Evolutionary conservation across 164 flowering plant genomes (phyloP), one percentile per base, ranked within the genome.

Genomic region (Platanus orientalis): DNA sequence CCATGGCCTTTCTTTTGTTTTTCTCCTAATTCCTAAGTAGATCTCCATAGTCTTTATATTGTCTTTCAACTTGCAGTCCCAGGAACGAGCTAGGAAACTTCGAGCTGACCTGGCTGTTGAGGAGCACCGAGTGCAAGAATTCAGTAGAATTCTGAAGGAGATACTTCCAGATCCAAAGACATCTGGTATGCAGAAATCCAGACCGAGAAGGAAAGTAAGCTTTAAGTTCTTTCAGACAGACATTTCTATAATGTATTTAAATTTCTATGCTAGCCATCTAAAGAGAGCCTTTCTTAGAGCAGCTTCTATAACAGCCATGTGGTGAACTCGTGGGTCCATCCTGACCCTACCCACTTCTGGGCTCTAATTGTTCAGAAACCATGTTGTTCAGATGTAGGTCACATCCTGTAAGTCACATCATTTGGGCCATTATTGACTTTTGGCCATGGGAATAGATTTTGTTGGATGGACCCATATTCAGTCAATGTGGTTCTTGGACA

Each of bases 41-140:
- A n/a, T n/a, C n/a, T n/a, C n/a, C n/a, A n/a, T n/a, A n/a, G n/a
- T n/a, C n/a, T n/a, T n/a, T n/a, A n/a, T n/a, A n/a, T n/a, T n/a
- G n/a, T 28, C 24, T 21, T 62, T 61, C 28, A 44, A 64, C 50
- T 65, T 78, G 73, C 82, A 89, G 93, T 86, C 96, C 26, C 84
- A 83, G 56, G 90, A 84, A 59, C 83, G 92, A 21, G 86, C 90
- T 6, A 76, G 81, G 69, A 84, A 77, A 74, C 89, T 90, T 71
- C 75, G 84, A 67, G 87, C 82, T 36, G 96, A 88, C 54, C 69
- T 88, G 64, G 86, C 89, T 48, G 76, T 86, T 73, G 96, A 92
- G 78, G 95, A 90, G 73, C 87, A 88, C 26, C 86, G 86, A 26
- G 85, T 76, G 32, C 66, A 78, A 71, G 96, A 92, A 72, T 79